Base-by-base conservation (phyloP, 2,329 filamentous ascomycete species). In the Aspergillus ustus region DNA sequence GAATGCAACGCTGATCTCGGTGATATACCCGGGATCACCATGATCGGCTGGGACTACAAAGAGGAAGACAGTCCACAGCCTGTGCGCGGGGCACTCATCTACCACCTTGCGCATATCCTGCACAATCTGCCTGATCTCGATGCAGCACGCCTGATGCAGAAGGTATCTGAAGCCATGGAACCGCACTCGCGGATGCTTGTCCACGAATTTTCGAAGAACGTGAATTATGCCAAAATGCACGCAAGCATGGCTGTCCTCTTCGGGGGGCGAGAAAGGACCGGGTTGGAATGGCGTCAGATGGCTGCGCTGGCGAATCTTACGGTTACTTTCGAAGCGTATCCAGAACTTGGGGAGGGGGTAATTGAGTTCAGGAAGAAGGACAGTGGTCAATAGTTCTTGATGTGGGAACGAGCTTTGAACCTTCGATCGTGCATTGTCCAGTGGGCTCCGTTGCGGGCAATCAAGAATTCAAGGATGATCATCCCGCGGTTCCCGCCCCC, bases 121-220 rank as follows among this genome's bases (percentile, higher is more conserved):
- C 76, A 78, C 52, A 78, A 78, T 37, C 49, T 77, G 49, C 69
- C 76, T 4, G 76, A 78, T 52, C 60, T 78, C 19, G 74, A 77
- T 46, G 73, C 76, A 2, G 65, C 74, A 49, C 63, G 68, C n/a
- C 62, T 78, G 40, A 52, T 77, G 46, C 73, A 77, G 67, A 78
- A 77, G 60, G 63, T 76, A 2, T 69, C 75, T 2, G 64, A 62
- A 20, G 75, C 75, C 1, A 77, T 78, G 76, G 69, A 63, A 0
- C 64, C 72, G 3, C 55, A 70, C 20, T 78, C 76, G 3, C 66
- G 75, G 9, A 28, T 78, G 19, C 54, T 78, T 28, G 76, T 78
- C 17, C 72, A 75, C 25, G 76, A 77, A 40, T 76, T 73, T 51
- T 65, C 74, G 4, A 77, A 77, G 63, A 77, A 77, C 50, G 49